phyloP scores from a whole-genome alignment of 2,329 filamentous ascomycete species.

The Ophiocordyceps australis region DNA sequence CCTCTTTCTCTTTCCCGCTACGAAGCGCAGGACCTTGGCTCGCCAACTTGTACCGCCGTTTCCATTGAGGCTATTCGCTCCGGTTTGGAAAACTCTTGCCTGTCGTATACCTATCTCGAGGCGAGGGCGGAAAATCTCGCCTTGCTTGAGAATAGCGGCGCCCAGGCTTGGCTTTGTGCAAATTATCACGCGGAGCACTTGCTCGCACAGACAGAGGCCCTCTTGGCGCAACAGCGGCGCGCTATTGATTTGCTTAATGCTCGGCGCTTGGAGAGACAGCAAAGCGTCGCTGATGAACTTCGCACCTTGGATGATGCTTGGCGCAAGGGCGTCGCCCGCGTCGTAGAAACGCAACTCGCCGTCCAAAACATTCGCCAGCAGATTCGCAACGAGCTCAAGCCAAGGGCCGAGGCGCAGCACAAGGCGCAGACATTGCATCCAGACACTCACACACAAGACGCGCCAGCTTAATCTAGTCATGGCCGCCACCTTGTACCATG shows the following conservation, averaged over 20 bases:
- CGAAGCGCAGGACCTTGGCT: constrained; percentile 30
- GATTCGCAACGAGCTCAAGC: constrained; percentile 42
- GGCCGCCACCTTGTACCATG: no score
- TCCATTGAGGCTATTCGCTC: constrained; percentile 13
- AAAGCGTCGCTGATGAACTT: constrained; percentile 55
- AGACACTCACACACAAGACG: no score
- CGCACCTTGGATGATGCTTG: constrained; percentile 57
- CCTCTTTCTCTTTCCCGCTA: constrained; percentile 64
- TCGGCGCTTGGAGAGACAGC: constrained; percentile 50
- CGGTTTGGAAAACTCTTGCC: constrained; percentile 36
- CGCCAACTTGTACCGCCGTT: constrained; percentile 5
- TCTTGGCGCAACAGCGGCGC: constrained; percentile 48
- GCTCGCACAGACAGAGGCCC: constrained; percentile 45
- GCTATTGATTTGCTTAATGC: constrained; percentile 60
- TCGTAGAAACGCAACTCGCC: constrained; percentile 76
- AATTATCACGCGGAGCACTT: constrained; percentile 68
- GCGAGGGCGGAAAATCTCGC: constrained; percentile 38
- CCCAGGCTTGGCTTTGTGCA: constrained; percentile 78
- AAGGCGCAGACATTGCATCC: no score
- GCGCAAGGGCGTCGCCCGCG: constrained; percentile 58
- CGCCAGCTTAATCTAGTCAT: no score
- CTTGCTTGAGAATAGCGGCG: constrained; percentile 65
- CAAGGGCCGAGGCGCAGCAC: no score
- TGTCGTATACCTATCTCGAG: constrained; percentile 30
- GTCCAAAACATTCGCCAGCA: constrained; percentile 52